Conservation (phyloP, 1,284 basidiomycete species). For the Xerocomus tenax region DNA sequence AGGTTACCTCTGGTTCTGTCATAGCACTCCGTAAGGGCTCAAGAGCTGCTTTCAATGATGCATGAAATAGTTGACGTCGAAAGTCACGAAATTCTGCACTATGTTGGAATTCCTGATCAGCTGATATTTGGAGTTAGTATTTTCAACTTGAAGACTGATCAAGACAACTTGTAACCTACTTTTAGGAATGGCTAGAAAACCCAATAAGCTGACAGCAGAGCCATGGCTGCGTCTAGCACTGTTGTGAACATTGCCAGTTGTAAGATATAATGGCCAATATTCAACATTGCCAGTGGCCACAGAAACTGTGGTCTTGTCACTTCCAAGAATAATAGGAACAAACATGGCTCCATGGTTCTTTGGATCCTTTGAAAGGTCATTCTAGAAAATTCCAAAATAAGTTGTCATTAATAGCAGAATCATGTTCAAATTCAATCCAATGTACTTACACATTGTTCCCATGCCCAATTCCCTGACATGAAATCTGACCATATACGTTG, state of each 20-base stretch:
- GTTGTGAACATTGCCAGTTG: slow-evolving; percentile 3
- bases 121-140: not conserved
- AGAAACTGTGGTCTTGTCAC: not conserved
- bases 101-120: not conserved
- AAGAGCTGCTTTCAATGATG: not conserved
- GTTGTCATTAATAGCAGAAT: not conserved
- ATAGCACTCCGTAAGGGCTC: not conserved
- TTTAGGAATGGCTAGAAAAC: slow-evolving; percentile 4
- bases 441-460: not conserved
- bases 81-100: not conserved
- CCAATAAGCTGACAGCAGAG: not conserved
- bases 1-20: not conserved
- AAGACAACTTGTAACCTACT: not conserved
- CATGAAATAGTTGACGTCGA: not conserved
- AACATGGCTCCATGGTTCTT: not conserved
- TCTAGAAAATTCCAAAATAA: not conserved
- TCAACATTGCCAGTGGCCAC: not conserved
- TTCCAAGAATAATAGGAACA: not conserved
- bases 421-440: not conserved
- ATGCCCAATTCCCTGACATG: not conserved
- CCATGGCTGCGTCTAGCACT: not conserved
- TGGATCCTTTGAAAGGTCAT: not conserved
- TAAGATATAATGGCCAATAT: slow-evolving; percentile 4
- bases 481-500: not conserved
- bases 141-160: not conserved